Evolutionary conservation across 768 basidiomycete species (phyloP), one percentile per base, ranked within the genome.

Genomic region (Auriscalpium vulgare): DNA sequence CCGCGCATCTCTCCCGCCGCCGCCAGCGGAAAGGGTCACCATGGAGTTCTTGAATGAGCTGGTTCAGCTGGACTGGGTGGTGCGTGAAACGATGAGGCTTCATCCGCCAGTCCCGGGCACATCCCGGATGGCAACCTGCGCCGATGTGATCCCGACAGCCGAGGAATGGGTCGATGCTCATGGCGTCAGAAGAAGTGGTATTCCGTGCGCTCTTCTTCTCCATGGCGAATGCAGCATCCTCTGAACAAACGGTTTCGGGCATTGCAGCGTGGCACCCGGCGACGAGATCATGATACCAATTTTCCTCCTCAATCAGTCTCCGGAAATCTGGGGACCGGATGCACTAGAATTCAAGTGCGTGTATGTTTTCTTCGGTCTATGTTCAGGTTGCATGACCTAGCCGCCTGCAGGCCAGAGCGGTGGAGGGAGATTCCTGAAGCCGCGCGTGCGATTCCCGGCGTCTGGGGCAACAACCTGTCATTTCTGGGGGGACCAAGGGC

Each of bases 251-350:
- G 47, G 8, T 17, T 14, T 43, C 40, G 14, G 13, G 40, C 14
- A 13, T 13, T 17, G 40, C 37, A 61, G 62, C 19, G 21, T 71
- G 37, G 54, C 57, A 21, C 58, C 59, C 21, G 68, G 67, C 1
- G 63, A 67, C 35, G 16, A 13, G 8, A 63, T 73, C 56, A 64
- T 73, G 23, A 62, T 74, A 37, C 64, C 67, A 16, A 65, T 68
- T n/a, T 44, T 60, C 1, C 63, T 66, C 2, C 8, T 72, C 59
- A 74, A 76, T 53, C 62, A 67, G 5, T 56, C 59, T 16, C 53
- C 54, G 38, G 56, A 54, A 8, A 60, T 73, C 2, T 75, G 73
- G 68, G 76, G 75, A 2, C 63, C 66, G 6, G 73, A 76, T 53
- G 72, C 74, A 2, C 54, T 67, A 35, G 59, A 66, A 37, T 77